phyloP scores from a whole-genome alignment of 306 rosid species.

The Lathyrus oleraceus region DNA sequence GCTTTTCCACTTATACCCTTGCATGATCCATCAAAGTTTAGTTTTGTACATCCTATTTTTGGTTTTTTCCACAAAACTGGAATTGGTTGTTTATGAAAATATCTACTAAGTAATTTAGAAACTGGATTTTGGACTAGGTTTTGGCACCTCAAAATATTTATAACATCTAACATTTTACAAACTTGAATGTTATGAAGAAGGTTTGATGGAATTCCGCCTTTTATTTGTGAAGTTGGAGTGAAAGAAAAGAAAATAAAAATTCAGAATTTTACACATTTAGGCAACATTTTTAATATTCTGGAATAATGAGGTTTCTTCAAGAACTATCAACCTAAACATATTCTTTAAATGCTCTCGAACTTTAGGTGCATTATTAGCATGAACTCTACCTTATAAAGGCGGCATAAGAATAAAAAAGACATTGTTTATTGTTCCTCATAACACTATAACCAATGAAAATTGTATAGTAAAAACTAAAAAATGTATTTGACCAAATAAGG shows the following conservation, averaged over 20 bases:
- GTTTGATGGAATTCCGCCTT: constrained; percentile 41
- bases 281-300: constrained; percentile 29
- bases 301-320: constrained; percentile 41
- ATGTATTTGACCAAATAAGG: constrained; percentile 38
- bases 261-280: constrained; percentile 37
- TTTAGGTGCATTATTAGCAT: constrained; percentile 43
- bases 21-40: constrained; percentile 75
- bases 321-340: constrained; percentile 52
- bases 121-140: constrained; percentile 43
- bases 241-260: constrained; percentile 47
- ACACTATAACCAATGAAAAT: constrained; percentile 38
- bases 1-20: constrained; percentile 46
- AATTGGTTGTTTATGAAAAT: constrained; percentile 50
- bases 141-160: constrained; percentile 45
- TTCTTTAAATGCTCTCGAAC: constrained; percentile 38
- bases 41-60: constrained; percentile 59
- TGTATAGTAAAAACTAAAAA: constrained; percentile 31
- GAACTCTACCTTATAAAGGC: constrained; percentile 36
- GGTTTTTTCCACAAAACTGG: constrained; percentile 76
- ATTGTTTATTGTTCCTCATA: neutral
- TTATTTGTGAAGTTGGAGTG: constrained; percentile 54
- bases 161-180: constrained; percentile 41
- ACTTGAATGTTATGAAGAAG: constrained; percentile 31
- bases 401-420: constrained; percentile 28
- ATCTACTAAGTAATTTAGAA: constrained; percentile 34